These are phyloP conservation scores for Lomentospora prolificans DNA, from an alignment of 2,329 filamentous ascomycete genomes.

Conservation along the genomic window DNA sequence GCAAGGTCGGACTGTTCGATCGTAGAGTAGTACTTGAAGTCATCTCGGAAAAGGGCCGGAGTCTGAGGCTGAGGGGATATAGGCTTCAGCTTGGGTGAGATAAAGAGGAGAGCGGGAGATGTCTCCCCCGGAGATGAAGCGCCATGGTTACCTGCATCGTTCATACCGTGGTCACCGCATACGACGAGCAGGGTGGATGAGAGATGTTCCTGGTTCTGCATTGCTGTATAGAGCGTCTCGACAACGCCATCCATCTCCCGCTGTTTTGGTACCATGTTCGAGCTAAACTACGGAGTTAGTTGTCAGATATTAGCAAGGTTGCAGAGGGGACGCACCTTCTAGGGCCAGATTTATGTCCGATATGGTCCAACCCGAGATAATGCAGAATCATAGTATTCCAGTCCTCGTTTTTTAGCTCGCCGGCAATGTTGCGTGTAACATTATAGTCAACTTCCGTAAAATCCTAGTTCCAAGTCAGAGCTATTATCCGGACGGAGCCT, in stretches of 20 bases:
- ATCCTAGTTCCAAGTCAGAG: conserved; percentile 50
- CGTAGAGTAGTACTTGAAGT: conserved; percentile 74
- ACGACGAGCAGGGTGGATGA: conserved; percentile 72
- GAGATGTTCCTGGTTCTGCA: conserved; percentile 62
- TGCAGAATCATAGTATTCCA: conserved; percentile 94
- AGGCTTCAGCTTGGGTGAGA: conserved; percentile 68
- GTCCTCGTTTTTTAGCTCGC: conserved; percentile 65
- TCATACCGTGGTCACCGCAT: conserved; percentile 98
- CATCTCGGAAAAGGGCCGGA: conserved; percentile 51
- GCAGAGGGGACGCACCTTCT: conserved; percentile 44
- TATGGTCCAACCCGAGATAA: conserved; percentile 92
- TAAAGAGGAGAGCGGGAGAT: conserved; percentile 82
- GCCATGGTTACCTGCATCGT: conserved; percentile 93
- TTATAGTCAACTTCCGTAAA: conserved; percentile 98
- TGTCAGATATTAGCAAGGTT: not conserved
- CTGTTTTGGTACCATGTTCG: conserved; percentile 90
- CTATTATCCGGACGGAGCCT: not conserved
- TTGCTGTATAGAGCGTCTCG: conserved; percentile 62
- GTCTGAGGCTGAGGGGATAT: conserved; percentile 34
- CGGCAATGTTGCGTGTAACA: conserved; percentile 79
- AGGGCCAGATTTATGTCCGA: conserved; percentile 92
- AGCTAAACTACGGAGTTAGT: conserved; percentile 35
- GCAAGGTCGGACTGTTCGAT: conserved; percentile 95
- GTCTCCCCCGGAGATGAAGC: conserved; percentile 91
- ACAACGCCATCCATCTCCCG: conserved; percentile 86